phyloP scores from a whole-genome alignment of 192 early-diverging fungal genomes.

The Dispira simplex region DNA sequence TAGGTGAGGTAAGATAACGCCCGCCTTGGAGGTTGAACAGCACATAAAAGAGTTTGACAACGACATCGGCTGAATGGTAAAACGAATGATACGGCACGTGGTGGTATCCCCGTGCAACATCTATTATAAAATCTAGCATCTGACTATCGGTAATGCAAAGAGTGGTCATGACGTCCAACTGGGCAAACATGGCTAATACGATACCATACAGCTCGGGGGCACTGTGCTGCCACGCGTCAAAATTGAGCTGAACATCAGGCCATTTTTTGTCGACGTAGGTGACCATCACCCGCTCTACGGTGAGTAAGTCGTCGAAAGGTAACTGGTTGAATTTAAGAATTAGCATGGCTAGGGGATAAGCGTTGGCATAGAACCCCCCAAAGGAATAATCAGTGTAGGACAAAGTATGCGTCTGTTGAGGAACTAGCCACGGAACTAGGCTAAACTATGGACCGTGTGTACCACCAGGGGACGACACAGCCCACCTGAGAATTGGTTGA shows the following conservation, averaged over 20 bases:
- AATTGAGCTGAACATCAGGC: slow-evolving; percentile 23
- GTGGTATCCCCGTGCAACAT: slow-evolving; percentile 68
- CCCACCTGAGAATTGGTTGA: too few relatives aligned
- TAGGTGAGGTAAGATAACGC: slow-evolving; percentile 46
- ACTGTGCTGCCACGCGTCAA: slow-evolving; percentile 46
- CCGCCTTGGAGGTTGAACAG: slow-evolving; percentile 48
- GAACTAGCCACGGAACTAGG: too few relatives aligned
- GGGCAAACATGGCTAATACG: slow-evolving; percentile 61
- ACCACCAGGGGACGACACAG: too few relatives aligned
- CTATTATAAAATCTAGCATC: slow-evolving; percentile 72
- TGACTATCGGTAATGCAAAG: slow-evolving; percentile 40
- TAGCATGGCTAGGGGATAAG: slow-evolving; percentile 20
- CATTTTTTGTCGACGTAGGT: slow-evolving; percentile 27
- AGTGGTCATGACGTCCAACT: slow-evolving; percentile 40
- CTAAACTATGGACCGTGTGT: too few relatives aligned
- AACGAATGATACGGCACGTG: slow-evolving; percentile 87
- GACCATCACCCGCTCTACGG: slow-evolving; percentile 39
- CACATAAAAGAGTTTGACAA: slow-evolving; percentile 65
- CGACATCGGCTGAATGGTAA: slow-evolving; percentile 82
- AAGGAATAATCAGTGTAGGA: too few relatives aligned
- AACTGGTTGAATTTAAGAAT: slow-evolving; percentile 30
- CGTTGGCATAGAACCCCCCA: neutral
- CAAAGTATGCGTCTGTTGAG: too few relatives aligned
- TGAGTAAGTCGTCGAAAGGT: slow-evolving; percentile 35
- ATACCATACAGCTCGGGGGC: slow-evolving; percentile 70